Percentiles rank a stretch among this genome's conserved stretches.
phyloP scores from a whole-genome alignment of 83 land plant genomes.

The Picea mariana region DNA sequence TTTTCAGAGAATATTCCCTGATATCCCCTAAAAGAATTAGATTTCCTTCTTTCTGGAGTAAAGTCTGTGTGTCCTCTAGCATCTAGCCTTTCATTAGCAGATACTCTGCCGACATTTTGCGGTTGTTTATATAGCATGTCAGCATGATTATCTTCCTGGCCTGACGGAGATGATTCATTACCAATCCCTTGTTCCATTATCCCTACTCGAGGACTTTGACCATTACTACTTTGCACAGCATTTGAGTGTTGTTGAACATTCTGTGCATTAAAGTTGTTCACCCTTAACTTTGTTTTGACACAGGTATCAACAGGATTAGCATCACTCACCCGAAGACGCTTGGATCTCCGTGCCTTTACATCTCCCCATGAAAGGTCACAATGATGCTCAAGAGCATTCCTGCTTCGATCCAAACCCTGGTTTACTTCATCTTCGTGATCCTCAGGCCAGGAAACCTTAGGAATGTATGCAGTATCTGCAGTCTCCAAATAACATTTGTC shows the following conservation, averaged over 20 bases:
- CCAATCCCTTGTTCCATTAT: neutral
- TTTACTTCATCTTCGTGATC: neutral
- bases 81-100: slow-evolving; percentile 1
- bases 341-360: slow-evolving; percentile 49
- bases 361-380: slow-evolving; percentile 52
- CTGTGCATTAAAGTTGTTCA: too few relatives aligned
- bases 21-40: neutral
- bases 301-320: too few relatives aligned
- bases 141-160: neutral
- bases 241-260: too few relatives aligned
- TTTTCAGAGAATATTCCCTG: neutral
- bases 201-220: slow-evolving; percentile 1
- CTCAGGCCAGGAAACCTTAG: neutral
- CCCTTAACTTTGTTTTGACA: too few relatives aligned
- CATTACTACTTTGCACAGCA: neutral
- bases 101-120: neutral
- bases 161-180: neutral
- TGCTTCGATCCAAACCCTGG: neutral
- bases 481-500: too few relatives aligned
- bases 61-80: neutral
- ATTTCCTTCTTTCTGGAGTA: neutral
- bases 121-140: neutral
- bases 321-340: slow-evolving; percentile 30
- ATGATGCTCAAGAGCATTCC: slow-evolving; percentile 20
- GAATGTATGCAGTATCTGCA: too few relatives aligned